Evolutionary conservation across 768 basidiomycete genomes (phyloP).

Genomic region (Rhizopogon vulgaris): DNA sequence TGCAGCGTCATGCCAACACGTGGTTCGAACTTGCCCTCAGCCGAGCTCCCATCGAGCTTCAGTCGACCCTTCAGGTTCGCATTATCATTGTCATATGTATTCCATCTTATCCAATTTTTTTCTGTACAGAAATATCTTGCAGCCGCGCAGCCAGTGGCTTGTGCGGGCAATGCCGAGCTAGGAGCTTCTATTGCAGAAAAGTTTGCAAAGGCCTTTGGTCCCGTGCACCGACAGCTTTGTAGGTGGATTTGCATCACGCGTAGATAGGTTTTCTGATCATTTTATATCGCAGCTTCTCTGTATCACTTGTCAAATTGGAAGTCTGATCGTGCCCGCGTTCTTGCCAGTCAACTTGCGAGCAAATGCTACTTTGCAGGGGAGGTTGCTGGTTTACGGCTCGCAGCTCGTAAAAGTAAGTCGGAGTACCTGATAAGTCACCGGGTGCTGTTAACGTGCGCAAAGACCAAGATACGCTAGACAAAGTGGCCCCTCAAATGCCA

Average conservation of each 20-base stretch:
- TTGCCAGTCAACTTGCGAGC: constrained; percentile 82
- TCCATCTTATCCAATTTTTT: neutral
- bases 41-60: constrained; percentile 87
- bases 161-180: constrained; percentile 78
- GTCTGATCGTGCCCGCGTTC: constrained; percentile 73
- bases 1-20: constrained; percentile 64
- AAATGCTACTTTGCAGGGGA: constrained; percentile 91
- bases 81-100: neutral
- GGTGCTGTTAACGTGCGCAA: constrained; percentile 18
- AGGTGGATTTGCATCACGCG: constrained; percentile 18
- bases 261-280: constrained; percentile 1
- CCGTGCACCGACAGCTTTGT: constrained; percentile 74
- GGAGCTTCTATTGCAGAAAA: constrained; percentile 87
- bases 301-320: constrained; percentile 54
- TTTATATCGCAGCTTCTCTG: constrained; percentile 40
- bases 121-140: constrained; percentile 79
- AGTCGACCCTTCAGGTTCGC: constrained; percentile 83
- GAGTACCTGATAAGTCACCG: neutral
- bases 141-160: constrained; percentile 59
- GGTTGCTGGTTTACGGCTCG: constrained; percentile 71
- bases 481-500: constrained; percentile 55
- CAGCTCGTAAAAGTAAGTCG: constrained; percentile 55
- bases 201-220: constrained; percentile 77
- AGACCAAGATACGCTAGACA: constrained; percentile 54
- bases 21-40: constrained; percentile 89